Evolutionary conservation across 345 rosid species (phyloP).

Genomic region (Populus deltoides): DNA sequence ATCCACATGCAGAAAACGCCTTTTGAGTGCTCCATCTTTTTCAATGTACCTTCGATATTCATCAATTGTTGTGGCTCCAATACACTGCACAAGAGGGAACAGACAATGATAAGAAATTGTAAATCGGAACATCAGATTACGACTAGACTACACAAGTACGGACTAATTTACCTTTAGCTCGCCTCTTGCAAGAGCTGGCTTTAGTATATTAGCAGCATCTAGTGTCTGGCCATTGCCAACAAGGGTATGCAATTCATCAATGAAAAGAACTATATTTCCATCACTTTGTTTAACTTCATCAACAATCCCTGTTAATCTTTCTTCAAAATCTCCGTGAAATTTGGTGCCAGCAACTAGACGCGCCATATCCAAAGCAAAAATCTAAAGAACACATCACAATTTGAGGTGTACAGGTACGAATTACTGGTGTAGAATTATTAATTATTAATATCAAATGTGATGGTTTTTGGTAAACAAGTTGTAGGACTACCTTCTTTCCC

Average conservation of each 20-base stretch:
- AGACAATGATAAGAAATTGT: not conserved
- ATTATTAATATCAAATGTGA: too few species aligned
- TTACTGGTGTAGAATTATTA: too few species aligned
- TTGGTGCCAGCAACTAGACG: slow-evolving; percentile 97
- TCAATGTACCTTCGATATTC: slow-evolving; percentile 95
- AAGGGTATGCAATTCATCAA: slow-evolving; percentile 98
- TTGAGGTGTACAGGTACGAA: too few species aligned
- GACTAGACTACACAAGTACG: not conserved
- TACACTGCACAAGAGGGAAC: slow-evolving; percentile 57
- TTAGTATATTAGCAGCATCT: slow-evolving; percentile 97
- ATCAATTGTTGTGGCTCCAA: slow-evolving; percentile 94
- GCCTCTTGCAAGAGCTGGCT: slow-evolving; percentile 99
- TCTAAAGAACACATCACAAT: slow-evolving; percentile 34
- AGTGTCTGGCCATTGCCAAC: slow-evolving; percentile 99
- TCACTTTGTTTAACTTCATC: slow-evolving; percentile 98
- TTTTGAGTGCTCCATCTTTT: slow-evolving; percentile 95
- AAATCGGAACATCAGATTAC: not conserved
- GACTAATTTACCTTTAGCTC: slow-evolving; percentile 74
- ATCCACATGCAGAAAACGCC: slow-evolving; percentile 94
- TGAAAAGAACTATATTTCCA: slow-evolving; percentile 77
- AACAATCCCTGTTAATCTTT: slow-evolving; percentile 93
- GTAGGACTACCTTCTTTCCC: slow-evolving; percentile 19
- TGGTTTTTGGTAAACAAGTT: too few species aligned
- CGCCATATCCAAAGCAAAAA: slow-evolving; percentile 97
- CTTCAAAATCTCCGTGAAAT: slow-evolving; percentile 94